phyloP scores from a whole-genome alignment of 2,329 filamentous ascomycete genomes.

The Talaromyces sp. region DNA sequence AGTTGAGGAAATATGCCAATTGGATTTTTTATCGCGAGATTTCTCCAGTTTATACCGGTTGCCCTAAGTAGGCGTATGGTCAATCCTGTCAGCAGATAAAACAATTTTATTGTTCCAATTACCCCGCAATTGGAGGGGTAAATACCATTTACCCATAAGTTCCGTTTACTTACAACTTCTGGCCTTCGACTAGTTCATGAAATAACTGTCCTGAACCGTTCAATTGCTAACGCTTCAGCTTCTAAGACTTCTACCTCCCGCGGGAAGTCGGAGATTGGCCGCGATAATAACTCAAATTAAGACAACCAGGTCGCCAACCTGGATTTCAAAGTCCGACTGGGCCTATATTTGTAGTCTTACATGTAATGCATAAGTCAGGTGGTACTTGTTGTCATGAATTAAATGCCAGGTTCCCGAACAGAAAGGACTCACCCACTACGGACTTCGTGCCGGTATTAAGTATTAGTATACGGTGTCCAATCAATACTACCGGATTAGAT shows the following conservation, averaged over 20 bases:
- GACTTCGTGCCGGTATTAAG: not conserved
- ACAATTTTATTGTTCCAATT: not conserved
- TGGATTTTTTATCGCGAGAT: too few species aligned
- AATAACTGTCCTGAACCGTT: not conserved
- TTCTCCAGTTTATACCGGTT: not conserved
- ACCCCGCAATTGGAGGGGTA: slow-evolving; percentile 3
- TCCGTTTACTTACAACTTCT: not conserved
- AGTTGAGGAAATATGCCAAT: too few species aligned
- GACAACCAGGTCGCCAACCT: not conserved
- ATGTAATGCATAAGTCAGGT: not conserved
- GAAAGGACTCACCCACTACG: not conserved
- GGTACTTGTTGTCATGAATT: not conserved
- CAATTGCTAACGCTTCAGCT: not conserved
- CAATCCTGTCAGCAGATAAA: not conserved
- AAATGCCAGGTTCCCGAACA: not conserved
- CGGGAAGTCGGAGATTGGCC: not conserved
- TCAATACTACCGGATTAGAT: not conserved
- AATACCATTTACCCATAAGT: not conserved
- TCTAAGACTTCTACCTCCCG: not conserved
- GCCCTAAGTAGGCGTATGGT: not conserved
- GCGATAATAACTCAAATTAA: not conserved
- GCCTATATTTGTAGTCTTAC: not conserved
- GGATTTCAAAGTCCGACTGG: not conserved
- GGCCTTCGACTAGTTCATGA: not conserved
- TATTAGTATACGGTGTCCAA: not conserved